Conservation (phyloP, 305 asterid species). For the Stenogyne calaminthoides region DNA sequence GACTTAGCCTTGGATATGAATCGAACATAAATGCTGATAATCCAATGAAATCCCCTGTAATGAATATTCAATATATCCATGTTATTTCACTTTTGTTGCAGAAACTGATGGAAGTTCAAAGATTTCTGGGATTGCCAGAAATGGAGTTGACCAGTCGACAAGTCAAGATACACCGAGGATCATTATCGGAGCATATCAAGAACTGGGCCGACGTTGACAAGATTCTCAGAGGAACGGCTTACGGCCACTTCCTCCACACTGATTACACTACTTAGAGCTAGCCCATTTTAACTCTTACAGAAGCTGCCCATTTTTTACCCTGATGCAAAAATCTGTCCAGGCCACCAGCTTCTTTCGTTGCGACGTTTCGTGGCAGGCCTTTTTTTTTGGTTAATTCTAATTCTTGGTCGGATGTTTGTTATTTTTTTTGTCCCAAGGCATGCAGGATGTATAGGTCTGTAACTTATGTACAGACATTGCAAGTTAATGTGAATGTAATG, state of each 20-base stretch:
- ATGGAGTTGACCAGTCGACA: conserved; percentile 72
- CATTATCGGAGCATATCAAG: conserved; percentile 64
- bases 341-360: background rate
- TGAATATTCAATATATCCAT: background rate
- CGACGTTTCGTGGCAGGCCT: background rate
- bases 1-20: too few relatives aligned
- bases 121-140: conserved; percentile 67
- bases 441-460: conserved; percentile 22
- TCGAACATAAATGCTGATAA: background rate
- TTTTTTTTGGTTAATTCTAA: background rate
- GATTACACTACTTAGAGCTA: conserved; percentile 44
- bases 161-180: conserved; percentile 85
- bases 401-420: background rate
- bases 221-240: conserved; percentile 65
- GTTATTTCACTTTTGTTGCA: conserved; percentile 29
- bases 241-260: conserved; percentile 61
- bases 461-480: conserved; percentile 20
- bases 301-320: background rate
- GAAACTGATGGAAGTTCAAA: conserved; percentile 68
- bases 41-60: background rate
- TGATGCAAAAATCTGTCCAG: background rate
- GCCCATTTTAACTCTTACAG: background rate
- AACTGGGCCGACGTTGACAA: conserved; percentile 77
- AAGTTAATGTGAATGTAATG: background rate
- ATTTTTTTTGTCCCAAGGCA: background rate